These are phyloP conservation scores for Fusarium goolgardi DNA, from an alignment of 2,329 filamentous ascomycete genomes.

Conservation along the genomic window DNA sequence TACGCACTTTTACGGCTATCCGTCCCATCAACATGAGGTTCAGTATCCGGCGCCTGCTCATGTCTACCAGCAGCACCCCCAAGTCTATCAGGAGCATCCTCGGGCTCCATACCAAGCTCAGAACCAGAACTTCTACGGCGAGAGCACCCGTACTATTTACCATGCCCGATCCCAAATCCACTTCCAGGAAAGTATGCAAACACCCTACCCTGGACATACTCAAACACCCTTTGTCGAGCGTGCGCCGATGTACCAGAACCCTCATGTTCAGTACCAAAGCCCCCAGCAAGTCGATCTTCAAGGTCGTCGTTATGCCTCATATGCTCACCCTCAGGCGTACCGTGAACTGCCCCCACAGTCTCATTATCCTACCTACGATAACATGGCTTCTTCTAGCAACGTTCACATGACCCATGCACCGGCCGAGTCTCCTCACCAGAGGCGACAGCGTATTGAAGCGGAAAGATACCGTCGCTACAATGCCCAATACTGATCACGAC, in stretches of 20 bases:
- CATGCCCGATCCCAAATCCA: neutral
- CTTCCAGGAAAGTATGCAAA: neutral
- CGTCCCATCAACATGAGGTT: neutral
- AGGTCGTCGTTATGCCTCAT: constrained; percentile 7
- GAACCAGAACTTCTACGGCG: neutral
- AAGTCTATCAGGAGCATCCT: neutral
- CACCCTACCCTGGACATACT: neutral
- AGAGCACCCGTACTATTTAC: neutral
- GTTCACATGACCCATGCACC: neutral
- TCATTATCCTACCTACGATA: constrained; percentile 3
- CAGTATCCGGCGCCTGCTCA: neutral
- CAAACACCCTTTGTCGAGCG: neutral
- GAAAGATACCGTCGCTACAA: constrained; percentile 20
- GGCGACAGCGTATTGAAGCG: constrained; percentile 11
- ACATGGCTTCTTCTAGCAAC: constrained; percentile 1
- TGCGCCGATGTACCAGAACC: neutral
- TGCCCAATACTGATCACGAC: neutral
- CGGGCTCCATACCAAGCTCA: neutral
- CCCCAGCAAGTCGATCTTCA: neutral
- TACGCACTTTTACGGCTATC: neutral
- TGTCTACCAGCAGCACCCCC: neutral
- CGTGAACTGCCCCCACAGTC: neutral
- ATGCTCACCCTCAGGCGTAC: constrained; percentile 8
- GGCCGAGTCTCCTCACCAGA: constrained; percentile 9
- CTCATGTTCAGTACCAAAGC: neutral